These are phyloP conservation scores for Dryas alaskensis DNA, from an alignment of 306 rosid species.

Conservation along the genomic window DNA sequence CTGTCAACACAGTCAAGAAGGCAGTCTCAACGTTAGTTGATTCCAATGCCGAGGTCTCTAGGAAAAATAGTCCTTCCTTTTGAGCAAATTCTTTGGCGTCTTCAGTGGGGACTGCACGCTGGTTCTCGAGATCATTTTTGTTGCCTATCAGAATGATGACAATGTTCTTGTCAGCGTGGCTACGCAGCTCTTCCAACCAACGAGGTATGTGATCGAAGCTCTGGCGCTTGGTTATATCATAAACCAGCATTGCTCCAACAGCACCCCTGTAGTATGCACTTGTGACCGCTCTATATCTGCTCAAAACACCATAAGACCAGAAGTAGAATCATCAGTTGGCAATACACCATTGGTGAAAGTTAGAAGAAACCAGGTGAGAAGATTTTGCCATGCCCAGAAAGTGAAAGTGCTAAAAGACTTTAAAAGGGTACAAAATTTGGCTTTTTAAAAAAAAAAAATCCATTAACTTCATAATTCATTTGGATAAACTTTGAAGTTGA, in stretches of 20 bases:
- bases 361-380: neutral
- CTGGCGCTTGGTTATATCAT: constrained; percentile 85
- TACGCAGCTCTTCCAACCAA: constrained; percentile 92
- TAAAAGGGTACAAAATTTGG: too few relatives aligned
- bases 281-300: constrained; percentile 92
- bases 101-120: constrained; percentile 78
- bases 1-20: constrained; percentile 78
- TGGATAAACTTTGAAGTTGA: neutral
- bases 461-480: neutral
- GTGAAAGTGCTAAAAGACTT: neutral
- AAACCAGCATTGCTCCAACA: constrained; percentile 96
- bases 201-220: constrained; percentile 93
- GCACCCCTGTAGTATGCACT: constrained; percentile 98
- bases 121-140: constrained; percentile 80
- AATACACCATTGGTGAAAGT: neutral
- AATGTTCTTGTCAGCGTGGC: constrained; percentile 92
- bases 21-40: constrained; percentile 88
- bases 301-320: constrained; percentile 16
- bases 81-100: constrained; percentile 93
- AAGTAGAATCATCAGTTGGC: constrained; percentile 7
- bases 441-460: too few relatives aligned
- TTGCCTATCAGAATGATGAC: constrained; percentile 89
- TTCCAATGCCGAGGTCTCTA: constrained; percentile 88
- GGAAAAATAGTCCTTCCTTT: constrained; percentile 88
- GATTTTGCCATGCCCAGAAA: neutral